These are phyloP conservation scores for Hypericum perforatum DNA, from an alignment of 345 rosid species.

Conservation along the genomic window DNA sequence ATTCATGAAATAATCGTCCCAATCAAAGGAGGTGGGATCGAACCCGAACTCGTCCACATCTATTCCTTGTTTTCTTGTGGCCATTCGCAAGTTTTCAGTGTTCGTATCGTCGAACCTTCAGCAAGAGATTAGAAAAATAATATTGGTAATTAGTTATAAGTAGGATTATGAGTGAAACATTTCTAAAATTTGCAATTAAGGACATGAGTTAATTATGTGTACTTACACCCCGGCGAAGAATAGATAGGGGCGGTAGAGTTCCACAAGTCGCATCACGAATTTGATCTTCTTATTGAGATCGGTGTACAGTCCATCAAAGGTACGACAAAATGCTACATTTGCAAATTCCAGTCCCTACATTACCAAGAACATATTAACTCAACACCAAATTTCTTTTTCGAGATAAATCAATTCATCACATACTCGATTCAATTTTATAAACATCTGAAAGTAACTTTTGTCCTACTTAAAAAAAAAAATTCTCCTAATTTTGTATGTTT, in stretches of 20 bases:
- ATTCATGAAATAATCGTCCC: conserved; percentile 51
- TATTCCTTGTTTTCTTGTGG: conserved; percentile 19
- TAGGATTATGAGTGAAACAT: neutral
- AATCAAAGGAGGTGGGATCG: conserved; percentile 46
- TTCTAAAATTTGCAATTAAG: neutral
- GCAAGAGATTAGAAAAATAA: neutral
- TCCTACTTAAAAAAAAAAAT: too few species aligned
- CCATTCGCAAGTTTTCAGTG: conserved; percentile 33
- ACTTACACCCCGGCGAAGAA: conserved; percentile 73
- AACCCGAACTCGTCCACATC: conserved; percentile 35
- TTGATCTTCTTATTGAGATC: conserved; percentile 47
- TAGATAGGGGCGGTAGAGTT: conserved; percentile 71
- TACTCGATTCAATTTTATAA: too few species aligned
- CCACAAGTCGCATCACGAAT: conserved; percentile 49
- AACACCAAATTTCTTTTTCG: too few species aligned
- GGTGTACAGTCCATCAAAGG: conserved; percentile 27
- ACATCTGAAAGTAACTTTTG: too few species aligned
- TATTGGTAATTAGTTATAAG: neutral
- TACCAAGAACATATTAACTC: neutral
- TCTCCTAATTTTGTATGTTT: too few species aligned
- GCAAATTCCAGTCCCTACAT: conserved; percentile 38
- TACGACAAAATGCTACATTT: conserved; percentile 35
- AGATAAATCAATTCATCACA: too few species aligned
- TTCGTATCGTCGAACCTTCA: conserved; percentile 61
- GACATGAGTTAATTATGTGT: neutral